Evolutionary conservation across 2,329 filamentous ascomycete species (phyloP).

Genomic region (Fusarium coicis): DNA sequence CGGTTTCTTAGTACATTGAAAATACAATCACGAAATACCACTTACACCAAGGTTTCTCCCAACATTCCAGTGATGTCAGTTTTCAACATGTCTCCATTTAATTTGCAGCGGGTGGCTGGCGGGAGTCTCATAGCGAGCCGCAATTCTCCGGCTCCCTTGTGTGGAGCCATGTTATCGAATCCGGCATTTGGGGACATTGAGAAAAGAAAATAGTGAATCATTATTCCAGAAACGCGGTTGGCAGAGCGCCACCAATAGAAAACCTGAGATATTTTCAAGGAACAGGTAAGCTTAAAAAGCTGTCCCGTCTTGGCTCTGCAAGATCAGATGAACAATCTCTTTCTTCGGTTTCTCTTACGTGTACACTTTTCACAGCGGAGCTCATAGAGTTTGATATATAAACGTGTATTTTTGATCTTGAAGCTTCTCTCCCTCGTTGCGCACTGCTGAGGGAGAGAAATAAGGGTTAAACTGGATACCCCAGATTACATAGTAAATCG

Average conservation of each 20-base stretch:
- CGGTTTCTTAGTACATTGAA: constrained; percentile 21
- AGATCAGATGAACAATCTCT: neutral
- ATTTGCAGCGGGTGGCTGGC: constrained; percentile 13
- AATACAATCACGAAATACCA: constrained; percentile 20
- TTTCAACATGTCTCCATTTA: neutral
- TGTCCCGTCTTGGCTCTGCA: neutral
- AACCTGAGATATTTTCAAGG: neutral
- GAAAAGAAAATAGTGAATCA: neutral
- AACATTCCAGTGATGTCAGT: constrained; percentile 24
- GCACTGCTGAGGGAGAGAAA: constrained; percentile 26
- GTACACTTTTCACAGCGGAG: neutral
- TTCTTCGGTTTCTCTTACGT: neutral
- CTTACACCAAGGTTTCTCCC: neutral
- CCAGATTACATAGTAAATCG: constrained; percentile 31
- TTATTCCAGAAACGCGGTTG: neutral
- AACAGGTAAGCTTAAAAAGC: constrained; percentile 7
- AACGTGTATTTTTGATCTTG: constrained; percentile 4
- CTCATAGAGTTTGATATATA: neutral
- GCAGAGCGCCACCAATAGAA: neutral
- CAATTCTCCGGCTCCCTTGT: constrained; percentile 11
- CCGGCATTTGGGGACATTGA: neutral
- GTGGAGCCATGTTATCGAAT: neutral
- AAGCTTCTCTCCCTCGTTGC: constrained; percentile 24
- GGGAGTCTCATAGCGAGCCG: constrained; percentile 14
- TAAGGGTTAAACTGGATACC: constrained; percentile 15